phyloP scores from a whole-genome alignment of 257 asterid genomes.

The Capsicum pubescens region DNA sequence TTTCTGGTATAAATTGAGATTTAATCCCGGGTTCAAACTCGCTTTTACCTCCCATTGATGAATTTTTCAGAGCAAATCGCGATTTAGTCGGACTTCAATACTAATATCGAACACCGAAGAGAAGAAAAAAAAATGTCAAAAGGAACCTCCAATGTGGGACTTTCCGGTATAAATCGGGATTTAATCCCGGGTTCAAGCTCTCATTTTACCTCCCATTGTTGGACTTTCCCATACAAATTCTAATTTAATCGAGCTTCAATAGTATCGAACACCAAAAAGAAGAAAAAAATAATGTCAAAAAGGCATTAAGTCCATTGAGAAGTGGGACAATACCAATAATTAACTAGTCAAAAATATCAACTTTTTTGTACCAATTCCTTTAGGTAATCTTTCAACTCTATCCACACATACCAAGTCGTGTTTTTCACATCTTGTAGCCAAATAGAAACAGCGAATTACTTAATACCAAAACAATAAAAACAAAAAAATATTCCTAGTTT shows the following conservation, averaged over 20 bases:
- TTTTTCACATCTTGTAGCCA: background rate
- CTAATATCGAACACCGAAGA: accelerated
- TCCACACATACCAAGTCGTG: constrained; percentile 26
- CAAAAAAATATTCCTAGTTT: background rate
- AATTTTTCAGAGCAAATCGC: accelerated
- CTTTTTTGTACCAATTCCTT: background rate
- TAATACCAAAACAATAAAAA: background rate
- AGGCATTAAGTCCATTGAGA: background rate
- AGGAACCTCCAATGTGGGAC: background rate
- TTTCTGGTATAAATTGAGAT: background rate
- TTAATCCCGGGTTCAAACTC: background rate
- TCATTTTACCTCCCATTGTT: background rate
- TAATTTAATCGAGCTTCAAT: background rate
- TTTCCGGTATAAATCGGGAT: background rate
- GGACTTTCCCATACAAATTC: accelerated
- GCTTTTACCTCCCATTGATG: background rate
- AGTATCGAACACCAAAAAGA: background rate
- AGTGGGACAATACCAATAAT: background rate
- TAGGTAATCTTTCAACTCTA: background rate
- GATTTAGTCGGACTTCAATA: background rate
- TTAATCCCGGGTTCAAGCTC: background rate
- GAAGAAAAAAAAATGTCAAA: background rate
- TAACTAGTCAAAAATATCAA: constrained; percentile 18
- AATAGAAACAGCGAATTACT: constrained; percentile 17
- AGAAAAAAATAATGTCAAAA: background rate